Conservation (phyloP, 2,329 filamentous ascomycete species). For the Sphaceloma murrayae region DNA sequence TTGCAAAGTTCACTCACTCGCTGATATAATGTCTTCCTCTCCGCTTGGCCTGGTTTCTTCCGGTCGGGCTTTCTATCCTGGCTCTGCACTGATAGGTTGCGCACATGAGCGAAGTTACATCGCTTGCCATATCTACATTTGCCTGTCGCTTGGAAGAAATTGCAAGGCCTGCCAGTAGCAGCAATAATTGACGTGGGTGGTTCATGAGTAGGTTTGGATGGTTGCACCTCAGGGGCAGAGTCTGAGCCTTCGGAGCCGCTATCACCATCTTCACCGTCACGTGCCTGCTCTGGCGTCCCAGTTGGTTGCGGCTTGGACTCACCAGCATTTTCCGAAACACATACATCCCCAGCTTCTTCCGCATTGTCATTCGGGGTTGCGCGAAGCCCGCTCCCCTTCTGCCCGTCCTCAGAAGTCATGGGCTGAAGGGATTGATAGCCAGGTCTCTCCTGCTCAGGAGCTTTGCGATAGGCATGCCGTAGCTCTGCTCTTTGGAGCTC, state of each 20-base stretch:
- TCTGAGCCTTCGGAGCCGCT: conserved; percentile 29
- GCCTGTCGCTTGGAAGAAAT: conserved; percentile 27
- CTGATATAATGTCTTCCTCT: conserved; percentile 19
- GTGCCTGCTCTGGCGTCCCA: too few relatives aligned
- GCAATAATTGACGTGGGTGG: conserved; percentile 16
- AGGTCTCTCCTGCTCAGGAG: conserved; percentile 8
- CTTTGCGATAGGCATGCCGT: conserved; percentile 21
- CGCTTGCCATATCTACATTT: conserved; percentile 27
- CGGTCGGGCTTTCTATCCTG: conserved; percentile 9
- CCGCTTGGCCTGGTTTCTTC: conserved; percentile 13
- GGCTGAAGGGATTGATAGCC: too few relatives aligned
- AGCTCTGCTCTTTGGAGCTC: neutral
- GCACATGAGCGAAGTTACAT: conserved; percentile 29
- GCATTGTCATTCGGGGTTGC: too few relatives aligned
- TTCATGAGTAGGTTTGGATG: conserved; percentile 27
- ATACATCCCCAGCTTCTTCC: too few relatives aligned
- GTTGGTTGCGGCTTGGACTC: too few relatives aligned
- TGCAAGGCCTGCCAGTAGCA: conserved; percentile 22
- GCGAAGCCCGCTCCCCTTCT: too few relatives aligned
- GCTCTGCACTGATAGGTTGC: neutral
- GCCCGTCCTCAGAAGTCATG: too few relatives aligned
- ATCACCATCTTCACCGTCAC: too few relatives aligned
- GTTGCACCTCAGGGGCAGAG: conserved; percentile 31
- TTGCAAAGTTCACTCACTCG: conserved; percentile 12
- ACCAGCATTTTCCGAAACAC: too few relatives aligned